Percentiles rank a stretch among this genome's conserved stretches.
Evolutionary conservation across 441 rosid species (phyloP).

Genomic region (Hura crepitans): DNA sequence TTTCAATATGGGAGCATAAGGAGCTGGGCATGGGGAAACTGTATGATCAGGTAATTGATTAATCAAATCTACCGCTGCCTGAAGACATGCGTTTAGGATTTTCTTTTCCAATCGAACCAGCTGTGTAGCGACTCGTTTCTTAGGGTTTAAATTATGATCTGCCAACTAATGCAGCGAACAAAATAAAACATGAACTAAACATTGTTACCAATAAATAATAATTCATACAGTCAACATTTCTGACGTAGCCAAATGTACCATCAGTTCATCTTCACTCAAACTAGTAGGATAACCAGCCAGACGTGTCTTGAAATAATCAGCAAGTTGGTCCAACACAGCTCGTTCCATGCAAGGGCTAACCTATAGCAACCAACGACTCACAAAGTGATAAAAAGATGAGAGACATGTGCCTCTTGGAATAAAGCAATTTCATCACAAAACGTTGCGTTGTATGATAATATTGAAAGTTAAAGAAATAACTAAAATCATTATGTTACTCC

Average conservation of each 20-base stretch:
- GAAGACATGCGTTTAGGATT: constrained; percentile 72
- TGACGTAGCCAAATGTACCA: constrained; percentile 41
- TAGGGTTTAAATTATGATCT: constrained; percentile 62
- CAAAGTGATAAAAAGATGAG: too few relatives aligned
- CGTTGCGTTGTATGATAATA: background rate
- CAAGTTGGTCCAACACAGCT: constrained; percentile 85
- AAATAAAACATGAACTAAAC: constrained; percentile 16
- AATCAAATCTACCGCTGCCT: constrained; percentile 52
- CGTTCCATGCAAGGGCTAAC: constrained; percentile 92
- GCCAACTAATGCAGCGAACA: constrained; percentile 48
- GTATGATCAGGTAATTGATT: constrained; percentile 67
- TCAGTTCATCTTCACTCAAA: constrained; percentile 63
- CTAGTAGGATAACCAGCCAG: constrained; percentile 77
- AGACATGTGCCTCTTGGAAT: too few relatives aligned
- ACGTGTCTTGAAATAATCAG: constrained; percentile 65
- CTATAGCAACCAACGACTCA: constrained; percentile 35
- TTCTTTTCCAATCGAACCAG: constrained; percentile 86
- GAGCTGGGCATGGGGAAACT: constrained; percentile 83
- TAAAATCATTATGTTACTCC: constrained; percentile 6
- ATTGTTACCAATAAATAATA: constrained; percentile 1
- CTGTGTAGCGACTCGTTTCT: constrained; percentile 84
- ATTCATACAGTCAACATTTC: constrained; percentile 13
- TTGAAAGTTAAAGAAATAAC: background rate
- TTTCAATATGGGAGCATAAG: constrained; percentile 66
- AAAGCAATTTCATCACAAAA: too few relatives aligned